Percentiles rank a stretch among this genome's conserved stretches.
Evolutionary conservation across 176 grass and related monocot species (phyloP).

Genomic region (Rhynchospora breviuscula): DNA sequence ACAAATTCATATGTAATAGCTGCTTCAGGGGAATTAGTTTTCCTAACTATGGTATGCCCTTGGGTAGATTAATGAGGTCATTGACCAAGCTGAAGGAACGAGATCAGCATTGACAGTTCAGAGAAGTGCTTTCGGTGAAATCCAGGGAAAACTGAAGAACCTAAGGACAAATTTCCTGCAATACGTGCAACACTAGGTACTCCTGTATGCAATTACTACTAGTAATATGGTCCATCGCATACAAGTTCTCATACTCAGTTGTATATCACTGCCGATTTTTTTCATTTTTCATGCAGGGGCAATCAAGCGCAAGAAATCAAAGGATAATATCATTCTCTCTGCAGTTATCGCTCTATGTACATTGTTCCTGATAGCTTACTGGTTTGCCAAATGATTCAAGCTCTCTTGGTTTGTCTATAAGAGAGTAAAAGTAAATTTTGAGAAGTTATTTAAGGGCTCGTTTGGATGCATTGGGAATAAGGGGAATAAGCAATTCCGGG

Average conservation of each 20-base stretch:
- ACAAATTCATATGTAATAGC: neutral
- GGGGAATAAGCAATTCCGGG: too few species aligned
- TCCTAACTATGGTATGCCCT: neutral
- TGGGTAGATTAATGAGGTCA: conserved; percentile 42
- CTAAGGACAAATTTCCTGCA: conserved; percentile 35
- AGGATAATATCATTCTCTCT: conserved; percentile 34
- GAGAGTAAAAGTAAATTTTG: neutral
- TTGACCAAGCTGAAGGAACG: conserved; percentile 33
- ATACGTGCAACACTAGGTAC: conserved; percentile 32
- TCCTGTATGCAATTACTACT: neutral
- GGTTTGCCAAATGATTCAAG: conserved; percentile 34
- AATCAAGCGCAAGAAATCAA: conserved; percentile 46
- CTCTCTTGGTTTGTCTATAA: neutral
- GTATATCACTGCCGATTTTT: neutral
- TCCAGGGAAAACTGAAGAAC: conserved; percentile 36
- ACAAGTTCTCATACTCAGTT: neutral
- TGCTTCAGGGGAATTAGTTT: neutral
- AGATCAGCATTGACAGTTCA: conserved; percentile 30
- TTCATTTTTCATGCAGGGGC: conserved; percentile 25
- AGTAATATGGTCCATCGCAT: neutral
- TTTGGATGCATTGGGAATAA: too few species aligned
- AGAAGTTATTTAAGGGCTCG: neutral
- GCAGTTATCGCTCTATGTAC: conserved; percentile 36
- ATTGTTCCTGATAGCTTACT: conserved; percentile 41
- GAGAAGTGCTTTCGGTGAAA: conserved; percentile 31